Base-by-base conservation (phyloP, 768 basidiomycete species). In the Paxillus rubicundulus region DNA sequence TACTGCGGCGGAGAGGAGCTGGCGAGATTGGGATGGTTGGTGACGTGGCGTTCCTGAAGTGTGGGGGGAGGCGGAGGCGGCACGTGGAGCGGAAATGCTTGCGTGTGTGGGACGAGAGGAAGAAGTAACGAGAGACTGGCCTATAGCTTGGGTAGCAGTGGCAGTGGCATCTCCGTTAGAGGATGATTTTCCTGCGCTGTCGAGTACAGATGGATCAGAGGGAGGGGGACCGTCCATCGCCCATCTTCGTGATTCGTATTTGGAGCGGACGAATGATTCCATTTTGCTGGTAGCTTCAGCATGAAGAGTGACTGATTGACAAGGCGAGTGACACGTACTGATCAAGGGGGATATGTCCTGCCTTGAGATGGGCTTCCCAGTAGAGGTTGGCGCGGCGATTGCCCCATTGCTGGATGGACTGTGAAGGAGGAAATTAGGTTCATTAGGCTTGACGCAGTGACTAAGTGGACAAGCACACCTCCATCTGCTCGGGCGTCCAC, bases 401-500 rank as follows among this genome's bases (percentile, higher is more conserved):
- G 1, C 96, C 96, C 96, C 96, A 99, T 68, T 87, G 90, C 68
- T 90, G 85, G 47, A 98, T 86, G 2, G 85, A 84, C 86, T 89
- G 46, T 16, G 36, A 10, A 49, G 32, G 18, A 5, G 24, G 20
- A 57, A 34, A 53, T 24, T 16, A 40, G 50, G 16, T 44, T 38
- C 16, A 28, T 53, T 39, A 45, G 49, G 12, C 45, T 14, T 33
- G 30, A 12, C 9, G 9, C 12, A 9, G 49, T 42, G 17, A 21
- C 28, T 20, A 50, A 36, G 21, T 34, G 20, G 43, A 27, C 24
- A 27, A 20, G 58, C 80, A 55, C 61, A 93, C 94, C 74, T 86
- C 84, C 89, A 99, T 95, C 73, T 99, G 96, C 57, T 98, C 94
- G 3, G 92, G 92, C 8, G 92, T 96, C 96, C 96, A 99, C 16